Evolutionary conservation across 345 rosid species (phyloP).

Genomic region (Eucalyptus globulus): DNA sequence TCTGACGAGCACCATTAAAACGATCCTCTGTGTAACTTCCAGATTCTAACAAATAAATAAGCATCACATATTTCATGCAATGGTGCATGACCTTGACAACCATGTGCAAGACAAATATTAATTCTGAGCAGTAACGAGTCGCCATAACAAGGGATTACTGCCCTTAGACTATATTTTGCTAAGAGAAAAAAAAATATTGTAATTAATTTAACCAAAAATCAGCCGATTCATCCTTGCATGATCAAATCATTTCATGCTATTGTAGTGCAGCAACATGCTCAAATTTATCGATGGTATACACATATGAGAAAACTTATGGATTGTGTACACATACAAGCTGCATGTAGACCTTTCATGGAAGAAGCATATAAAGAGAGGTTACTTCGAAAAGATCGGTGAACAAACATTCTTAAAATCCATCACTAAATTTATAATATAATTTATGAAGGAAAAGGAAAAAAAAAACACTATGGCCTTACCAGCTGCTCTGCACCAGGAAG

Average conservation of each 20-base stretch:
- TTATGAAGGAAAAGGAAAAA: not conserved
- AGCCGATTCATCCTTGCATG: not conserved
- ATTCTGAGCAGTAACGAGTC: not conserved
- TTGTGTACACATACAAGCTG: not conserved
- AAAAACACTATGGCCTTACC: constrained; percentile 20
- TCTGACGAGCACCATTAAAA: not conserved
- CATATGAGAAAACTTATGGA: not conserved
- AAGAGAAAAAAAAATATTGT: not conserved
- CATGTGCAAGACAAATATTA: not conserved
- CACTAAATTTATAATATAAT: not conserved
- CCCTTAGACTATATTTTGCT: not conserved
- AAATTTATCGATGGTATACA: not conserved
- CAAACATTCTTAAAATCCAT: not conserved
- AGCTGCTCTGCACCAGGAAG: constrained; percentile 99
- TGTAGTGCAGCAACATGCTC: not conserved
- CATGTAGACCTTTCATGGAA: not conserved
- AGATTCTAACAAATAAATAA: not conserved
- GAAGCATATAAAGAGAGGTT: not conserved
- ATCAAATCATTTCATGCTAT: not conserved
- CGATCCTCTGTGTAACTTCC: not conserved
- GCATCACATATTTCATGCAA: not conserved
- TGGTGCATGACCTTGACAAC: not conserved
- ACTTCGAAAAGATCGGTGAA: not conserved
- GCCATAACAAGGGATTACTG: not conserved
- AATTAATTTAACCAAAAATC: not conserved